Evolutionary conservation across 345 rosid species (phyloP), one percentile per base, ranked within the genome.

Genomic region (Passiflora organensis): DNA sequence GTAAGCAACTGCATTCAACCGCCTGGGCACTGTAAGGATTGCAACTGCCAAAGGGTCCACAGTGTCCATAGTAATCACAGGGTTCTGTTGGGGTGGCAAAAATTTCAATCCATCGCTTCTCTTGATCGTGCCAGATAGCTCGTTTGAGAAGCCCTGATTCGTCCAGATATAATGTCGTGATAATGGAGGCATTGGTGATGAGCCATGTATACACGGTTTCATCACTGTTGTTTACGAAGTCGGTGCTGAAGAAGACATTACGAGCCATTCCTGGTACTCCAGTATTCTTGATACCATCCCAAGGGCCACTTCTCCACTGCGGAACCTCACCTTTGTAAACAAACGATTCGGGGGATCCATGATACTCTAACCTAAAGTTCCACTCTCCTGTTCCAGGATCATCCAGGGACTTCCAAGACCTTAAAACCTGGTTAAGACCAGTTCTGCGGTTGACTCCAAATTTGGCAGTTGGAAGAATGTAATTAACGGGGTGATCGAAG

Each of bases 1-100:
- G 91, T 6, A 85, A 39, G 62, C 97, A 89, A 0, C 38, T 37
- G 55, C 95, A 85, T 45, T 59, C 80, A 2, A 62, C 15, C 13
- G 13, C 22, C 19, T 19, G 28, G 22, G 23, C 55, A 59, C 34
- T 39, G 38, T 32, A 32, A 13, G 55, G 48, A 17, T 17, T 23
- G 17, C 63, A 59, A 11, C 12, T 48, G 16, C 63, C 22, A n/a
- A 37, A 49, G 0, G 55, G 36, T 13, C 63, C 55, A 13, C 63
- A 59, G 1, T 15, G 11, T n/a, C 16, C 55, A 49, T 59, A 59
- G 5, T 37, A 41, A 24, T 59, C 63, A 12, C 55, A 59, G 1
- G 16, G 16, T n/a, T 38, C 37, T 13, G 38, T 23, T 15, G 63
- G 55, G 3, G 8, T 21, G 6, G 23, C 21, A 23, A 32, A 37